phyloP scores from a whole-genome alignment of 2,329 filamentous ascomycete species.

The Colletotrichum godetiae region DNA sequence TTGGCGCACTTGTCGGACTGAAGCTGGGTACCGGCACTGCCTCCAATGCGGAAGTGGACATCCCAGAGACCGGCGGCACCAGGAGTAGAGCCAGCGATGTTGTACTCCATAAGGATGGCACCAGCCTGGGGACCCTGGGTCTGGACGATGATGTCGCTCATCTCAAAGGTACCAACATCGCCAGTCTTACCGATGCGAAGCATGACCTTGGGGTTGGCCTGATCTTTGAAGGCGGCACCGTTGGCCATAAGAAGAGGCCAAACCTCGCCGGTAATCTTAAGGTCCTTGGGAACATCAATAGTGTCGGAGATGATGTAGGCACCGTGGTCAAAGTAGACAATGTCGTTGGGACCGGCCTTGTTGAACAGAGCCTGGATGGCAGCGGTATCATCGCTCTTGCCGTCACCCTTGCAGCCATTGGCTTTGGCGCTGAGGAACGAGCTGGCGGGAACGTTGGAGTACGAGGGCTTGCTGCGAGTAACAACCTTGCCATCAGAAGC shows the following conservation, averaged over 20 bases:
- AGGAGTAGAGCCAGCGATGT: conserved; percentile 74
- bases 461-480: conserved; percentile 90
- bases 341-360: conserved; percentile 68
- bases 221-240: conserved; percentile 79
- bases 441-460: conserved; percentile 73
- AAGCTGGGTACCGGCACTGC: conserved; percentile 84
- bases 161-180: conserved; percentile 84
- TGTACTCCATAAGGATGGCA: conserved; percentile 93
- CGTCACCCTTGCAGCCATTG: conserved; percentile 88
- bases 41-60: conserved; percentile 93
- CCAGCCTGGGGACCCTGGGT: conserved; percentile 86
- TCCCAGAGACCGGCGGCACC: conserved; percentile 91
- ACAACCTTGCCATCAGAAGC: conserved; percentile 75
- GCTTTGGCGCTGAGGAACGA: conserved; percentile 87
- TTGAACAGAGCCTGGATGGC: conserved; percentile 85
- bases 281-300: conserved; percentile 78
- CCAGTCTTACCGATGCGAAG: conserved; percentile 85
- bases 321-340: conserved; percentile 82
- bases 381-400: conserved; percentile 85
- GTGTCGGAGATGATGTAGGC: conserved; percentile 78
- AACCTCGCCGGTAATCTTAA: conserved; percentile 90
- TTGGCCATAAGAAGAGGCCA: conserved; percentile 91
- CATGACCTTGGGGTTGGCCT: conserved; percentile 81
- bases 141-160: conserved; percentile 87
- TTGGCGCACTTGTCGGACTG: conserved; percentile 85